Conservation (phyloP, 768 basidiomycete species). For the Leccinum boreale region DNA sequence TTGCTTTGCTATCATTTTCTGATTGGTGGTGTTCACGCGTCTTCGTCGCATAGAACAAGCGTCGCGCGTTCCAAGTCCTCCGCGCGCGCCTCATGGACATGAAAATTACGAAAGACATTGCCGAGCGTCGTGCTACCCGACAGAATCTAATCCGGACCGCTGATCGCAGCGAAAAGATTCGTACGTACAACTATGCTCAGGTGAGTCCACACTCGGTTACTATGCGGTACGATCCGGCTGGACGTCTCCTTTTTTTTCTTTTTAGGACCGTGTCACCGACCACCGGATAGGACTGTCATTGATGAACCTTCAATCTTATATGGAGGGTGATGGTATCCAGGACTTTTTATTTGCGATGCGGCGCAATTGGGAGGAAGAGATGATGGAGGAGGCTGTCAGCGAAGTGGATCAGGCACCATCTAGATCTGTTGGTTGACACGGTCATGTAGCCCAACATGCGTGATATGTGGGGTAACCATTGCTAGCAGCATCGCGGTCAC, state of each 20-base stretch:
- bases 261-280: constrained; percentile 87
- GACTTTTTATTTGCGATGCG: constrained; percentile 56
- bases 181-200: constrained; percentile 95
- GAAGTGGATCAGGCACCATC: constrained; percentile 10
- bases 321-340: constrained; percentile 64
- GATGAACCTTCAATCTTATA: constrained; percentile 59
- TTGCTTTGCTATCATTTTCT: background rate
- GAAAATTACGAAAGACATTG: constrained; percentile 68
- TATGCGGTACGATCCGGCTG: background rate
- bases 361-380: constrained; percentile 51
- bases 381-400: constrained; percentile 51
- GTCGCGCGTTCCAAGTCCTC: constrained; percentile 91
- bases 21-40: background rate
- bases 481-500: background rate
- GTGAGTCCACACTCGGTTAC: constrained; percentile 28
- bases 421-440: background rate
- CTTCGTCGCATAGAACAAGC: constrained; percentile 61
- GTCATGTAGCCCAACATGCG: background rate
- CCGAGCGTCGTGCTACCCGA: constrained; percentile 64
- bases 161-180: constrained; percentile 90
- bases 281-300: constrained; percentile 81
- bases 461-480: background rate
- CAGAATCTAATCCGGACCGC: constrained; percentile 74
- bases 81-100: constrained; percentile 81
- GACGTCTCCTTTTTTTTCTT: background rate